Conservation (phyloP, 345 rosid species). For the Salix viminalis region DNA sequence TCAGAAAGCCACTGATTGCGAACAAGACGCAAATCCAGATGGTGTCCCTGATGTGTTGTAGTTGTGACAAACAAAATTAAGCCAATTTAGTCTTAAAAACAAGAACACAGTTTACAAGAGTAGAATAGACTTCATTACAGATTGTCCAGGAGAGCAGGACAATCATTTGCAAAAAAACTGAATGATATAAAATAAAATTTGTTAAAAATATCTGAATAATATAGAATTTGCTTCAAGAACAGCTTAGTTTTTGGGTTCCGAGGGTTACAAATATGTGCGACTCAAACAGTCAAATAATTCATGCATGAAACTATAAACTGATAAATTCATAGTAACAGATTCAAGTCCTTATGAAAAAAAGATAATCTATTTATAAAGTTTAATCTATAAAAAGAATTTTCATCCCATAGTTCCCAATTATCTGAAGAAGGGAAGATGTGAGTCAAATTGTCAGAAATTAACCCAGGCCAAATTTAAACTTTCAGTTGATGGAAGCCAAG, state of each 20-base stretch:
- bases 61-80: background rate
- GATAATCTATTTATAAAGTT: background rate
- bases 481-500: background rate
- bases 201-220: background rate
- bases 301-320: background rate
- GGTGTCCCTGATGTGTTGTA: slow-evolving; percentile 65
- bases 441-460: background rate
- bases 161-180: background rate
- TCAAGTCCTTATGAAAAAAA: background rate
- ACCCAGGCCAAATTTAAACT: background rate
- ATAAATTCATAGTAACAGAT: background rate
- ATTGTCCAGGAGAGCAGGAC: background rate
- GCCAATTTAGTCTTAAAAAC: slow-evolving; percentile 2
- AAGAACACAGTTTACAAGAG: background rate
- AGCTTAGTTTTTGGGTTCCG: background rate
- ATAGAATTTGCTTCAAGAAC: background rate
- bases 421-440: background rate
- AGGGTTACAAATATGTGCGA: background rate
- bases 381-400: background rate
- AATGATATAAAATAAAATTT: background rate
- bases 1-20: slow-evolving; percentile 95
- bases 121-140: background rate
- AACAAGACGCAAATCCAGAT: slow-evolving; percentile 86
- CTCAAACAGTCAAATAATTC: background rate
- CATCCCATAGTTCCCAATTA: background rate